A percentile compares a stretch with the other conserved stretches of the same genome.
These are phyloP conservation scores for Stagonosporopsis chrysanthemi DNA, from an alignment of 2,329 filamentous ascomycete species.

Conservation along the genomic window DNA sequence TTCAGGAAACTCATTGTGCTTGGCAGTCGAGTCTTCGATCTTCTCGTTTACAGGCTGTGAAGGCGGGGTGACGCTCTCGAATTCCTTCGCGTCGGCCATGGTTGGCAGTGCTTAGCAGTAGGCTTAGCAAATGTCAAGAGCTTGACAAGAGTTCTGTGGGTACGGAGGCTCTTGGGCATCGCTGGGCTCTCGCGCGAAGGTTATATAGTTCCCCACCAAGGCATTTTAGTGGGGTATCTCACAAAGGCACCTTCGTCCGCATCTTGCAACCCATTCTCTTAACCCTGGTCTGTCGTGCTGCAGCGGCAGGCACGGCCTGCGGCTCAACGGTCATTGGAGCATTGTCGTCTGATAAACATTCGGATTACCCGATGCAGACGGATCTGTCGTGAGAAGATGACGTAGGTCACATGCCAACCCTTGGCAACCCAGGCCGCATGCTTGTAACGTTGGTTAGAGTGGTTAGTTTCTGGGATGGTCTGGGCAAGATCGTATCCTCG, in stretches of 20 bases:
- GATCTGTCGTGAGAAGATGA: conserved; percentile 12
- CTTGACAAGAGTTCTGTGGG: conserved; percentile 10
- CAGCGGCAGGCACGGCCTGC: conserved; percentile 8
- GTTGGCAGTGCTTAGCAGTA: conserved; percentile 17
- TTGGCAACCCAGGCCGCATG: conserved; percentile 1
- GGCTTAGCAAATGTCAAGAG: conserved; percentile 14
- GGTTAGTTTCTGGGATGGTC: neutral
- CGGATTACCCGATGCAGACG: conserved; percentile 7
- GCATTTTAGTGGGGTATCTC: conserved; percentile 15
- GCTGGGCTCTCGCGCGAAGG: conserved; percentile 12
- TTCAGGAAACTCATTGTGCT: conserved; percentile 17
- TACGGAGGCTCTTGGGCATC: conserved; percentile 13
- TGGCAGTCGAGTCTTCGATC: conserved; percentile 12
- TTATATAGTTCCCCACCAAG: conserved; percentile 14
- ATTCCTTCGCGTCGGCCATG: conserved; percentile 21
- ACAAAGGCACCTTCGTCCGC: conserved; percentile 9
- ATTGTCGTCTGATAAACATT: conserved; percentile 7
- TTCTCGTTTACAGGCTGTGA: conserved; percentile 14
- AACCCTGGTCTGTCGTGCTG: conserved; percentile 5
- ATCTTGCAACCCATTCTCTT: neutral
- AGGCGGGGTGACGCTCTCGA: neutral
- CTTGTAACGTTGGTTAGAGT: conserved; percentile 2
- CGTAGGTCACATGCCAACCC: conserved; percentile 19
- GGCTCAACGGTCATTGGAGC: conserved; percentile 16
- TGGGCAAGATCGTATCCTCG: conserved; percentile 2